Conservation (phyloP, 208 protist genomes). For the Lotmaria passim region DNA sequence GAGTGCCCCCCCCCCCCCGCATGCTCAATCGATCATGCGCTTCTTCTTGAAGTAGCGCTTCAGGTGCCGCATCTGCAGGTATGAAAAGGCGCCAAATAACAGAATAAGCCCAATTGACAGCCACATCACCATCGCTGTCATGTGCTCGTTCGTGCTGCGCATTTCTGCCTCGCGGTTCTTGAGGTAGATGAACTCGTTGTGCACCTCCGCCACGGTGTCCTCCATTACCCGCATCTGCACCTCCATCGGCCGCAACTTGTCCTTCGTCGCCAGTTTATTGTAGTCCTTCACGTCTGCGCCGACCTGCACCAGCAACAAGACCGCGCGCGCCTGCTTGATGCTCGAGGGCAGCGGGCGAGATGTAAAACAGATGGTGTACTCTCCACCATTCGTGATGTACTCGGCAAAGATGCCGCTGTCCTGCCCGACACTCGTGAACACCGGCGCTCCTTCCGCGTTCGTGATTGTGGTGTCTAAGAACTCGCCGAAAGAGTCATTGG, state of each 20-base stretch:
- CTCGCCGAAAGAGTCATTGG: conserved; percentile 60
- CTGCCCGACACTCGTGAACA: conserved; percentile 31
- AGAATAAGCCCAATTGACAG: conserved; percentile 65
- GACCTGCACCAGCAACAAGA: conserved; percentile 25
- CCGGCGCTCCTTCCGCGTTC: conserved; percentile 28
- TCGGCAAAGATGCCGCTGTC: conserved; percentile 44
- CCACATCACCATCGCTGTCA: conserved; percentile 72
- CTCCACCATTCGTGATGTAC: conserved; percentile 57
- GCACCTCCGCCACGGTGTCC: conserved; percentile 78
- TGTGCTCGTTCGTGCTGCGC: conserved; percentile 87
- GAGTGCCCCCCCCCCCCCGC: neutral
- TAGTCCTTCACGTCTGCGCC: conserved; percentile 81
- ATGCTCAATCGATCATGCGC: conserved; percentile 88
- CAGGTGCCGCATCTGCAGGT: conserved; percentile 75
- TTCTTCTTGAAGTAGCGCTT: conserved; percentile 90
- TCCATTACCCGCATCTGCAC: conserved; percentile 89
- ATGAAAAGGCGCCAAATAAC: conserved; percentile 76
- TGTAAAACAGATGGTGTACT: conserved; percentile 76
- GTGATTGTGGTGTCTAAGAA: conserved; percentile 55
- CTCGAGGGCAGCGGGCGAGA: conserved; percentile 29
- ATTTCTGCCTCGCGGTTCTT: conserved; percentile 87
- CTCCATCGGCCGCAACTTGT: conserved; percentile 92
- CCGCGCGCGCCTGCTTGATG: neutral
- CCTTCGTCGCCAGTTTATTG: conserved; percentile 62
- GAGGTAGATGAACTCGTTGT: conserved; percentile 89